Evolutionary conservation across 257 asterid species (phyloP), one percentile per base, ranked within the genome.

Genomic region (Solanum paucissectum): DNA sequence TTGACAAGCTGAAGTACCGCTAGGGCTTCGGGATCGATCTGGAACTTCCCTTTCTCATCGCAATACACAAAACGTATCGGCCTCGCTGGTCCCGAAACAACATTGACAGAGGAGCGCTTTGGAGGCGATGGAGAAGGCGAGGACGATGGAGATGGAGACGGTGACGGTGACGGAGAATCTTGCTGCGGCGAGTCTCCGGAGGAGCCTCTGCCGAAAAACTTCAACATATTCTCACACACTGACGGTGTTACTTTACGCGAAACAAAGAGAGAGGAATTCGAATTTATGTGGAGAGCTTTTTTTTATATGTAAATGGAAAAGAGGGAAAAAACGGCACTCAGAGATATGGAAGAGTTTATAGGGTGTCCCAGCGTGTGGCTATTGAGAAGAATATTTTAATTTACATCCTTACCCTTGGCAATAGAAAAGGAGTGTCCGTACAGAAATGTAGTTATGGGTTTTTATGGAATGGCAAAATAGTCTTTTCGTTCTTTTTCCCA

Each of bases 1-100:
- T 97, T 97, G 60, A 96, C 98, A 81, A 97, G 90, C 91, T 96
- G 99, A 83, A 97, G 99, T 87, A 96, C 88, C 44, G 98, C 98
- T 82, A 96, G 93, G 60, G 99, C 99, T 91, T 97, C 99, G 1
- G 98, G 99, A 93, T 96, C 98, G 92, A 97, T 92, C 85, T 96
- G 99, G 87, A 97, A 97, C 94, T 86, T 92, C 2, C 99, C 98
- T 72, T 93, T 93, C 5, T 94, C 98, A 86, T 97, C 99, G 88
- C 94, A 91, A 90, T 94, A 96, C 72, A 97, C 99, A 16, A 97
- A 92, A 72, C 98, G 98, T 85, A 97, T 95, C 69, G 99, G 99
- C 88, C 98, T 93, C 37, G 99, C 98, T 49, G 98, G 98, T 25
- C 98, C 99, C 1, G 92, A 90, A 5, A 91, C 89, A 90, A 90